Base-by-base conservation (phyloP, 768 basidiomycete species). In the Termitomyces sp. region DNA sequence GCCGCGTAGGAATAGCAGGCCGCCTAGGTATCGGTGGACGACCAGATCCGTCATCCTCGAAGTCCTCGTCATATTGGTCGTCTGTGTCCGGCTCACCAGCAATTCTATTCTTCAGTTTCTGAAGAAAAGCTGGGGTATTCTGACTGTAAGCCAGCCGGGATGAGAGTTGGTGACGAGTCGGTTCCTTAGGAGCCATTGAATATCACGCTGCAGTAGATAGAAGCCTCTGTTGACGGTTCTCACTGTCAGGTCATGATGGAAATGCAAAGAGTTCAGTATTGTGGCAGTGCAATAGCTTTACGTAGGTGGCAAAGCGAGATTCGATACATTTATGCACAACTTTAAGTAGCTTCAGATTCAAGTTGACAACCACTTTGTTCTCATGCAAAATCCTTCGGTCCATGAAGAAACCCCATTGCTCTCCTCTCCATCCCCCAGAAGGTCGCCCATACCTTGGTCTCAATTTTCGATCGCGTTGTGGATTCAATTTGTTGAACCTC, bases 401-500 rank as follows among this genome's bases (percentile, higher is more conserved):
- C 82, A 85, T 64, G 86, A 88, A 63, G 83, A 85, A 70, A 82
- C 84, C 1, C 84, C 85, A 1, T 65, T 86, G 65, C 67, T 87
- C 53, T 66, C 57, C n/a, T 62, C 64, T 27, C 64, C 73, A 61
- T 72, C 67, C 37, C 68, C 69, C 34, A 71, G 68, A 52, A 67
- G 81, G 9, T 47, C 85, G 1, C 84, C 86, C 19, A 64, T 91
- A 25, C 89, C 89, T 9, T 82, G 77, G 81, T 76, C 76, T 59
- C 89, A 91, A 73, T 77, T 89, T 55, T 75, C 75, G 44, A 81
- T 91, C 57, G 74, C 89, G 3, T 67, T 91, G 44, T 76, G 88
- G 61, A 75, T 91, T 21, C 88, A 90, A 66, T 79, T 90, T 34
- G 77, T 86, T 23, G 90, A 91, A 65, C 89, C 89, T 1, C 72